Evolutionary conservation across 768 basidiomycete species (phyloP).

Genomic region (Gyrodon lividus): DNA sequence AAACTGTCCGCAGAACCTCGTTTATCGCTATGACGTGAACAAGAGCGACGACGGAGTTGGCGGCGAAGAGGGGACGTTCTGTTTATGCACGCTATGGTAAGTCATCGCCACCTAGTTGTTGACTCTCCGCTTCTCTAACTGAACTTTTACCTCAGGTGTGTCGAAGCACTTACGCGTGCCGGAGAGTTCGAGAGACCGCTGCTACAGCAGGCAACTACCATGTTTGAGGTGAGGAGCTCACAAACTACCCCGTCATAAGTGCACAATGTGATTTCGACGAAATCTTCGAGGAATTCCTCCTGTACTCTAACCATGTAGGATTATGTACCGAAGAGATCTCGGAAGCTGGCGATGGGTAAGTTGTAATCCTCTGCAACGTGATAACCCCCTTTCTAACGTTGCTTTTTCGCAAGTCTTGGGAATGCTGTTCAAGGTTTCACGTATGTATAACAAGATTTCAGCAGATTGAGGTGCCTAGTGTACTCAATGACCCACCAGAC

Average conservation of each 20-base stretch:
- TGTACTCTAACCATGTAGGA: conserved; percentile 86
- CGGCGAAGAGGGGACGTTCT: conserved; percentile 94
- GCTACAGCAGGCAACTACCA: conserved; percentile 66
- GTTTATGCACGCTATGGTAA: conserved; percentile 81
- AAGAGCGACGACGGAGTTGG: conserved; percentile 93
- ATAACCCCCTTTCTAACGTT: not conserved
- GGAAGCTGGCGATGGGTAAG: conserved; percentile 79
- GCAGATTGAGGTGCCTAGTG: not conserved
- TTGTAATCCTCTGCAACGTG: conserved; percentile 4
- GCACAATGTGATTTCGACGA: not conserved
- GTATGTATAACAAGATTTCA: conserved; percentile 43
- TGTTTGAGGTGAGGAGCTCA: conserved; percentile 76
- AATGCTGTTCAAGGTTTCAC: conserved; percentile 92
- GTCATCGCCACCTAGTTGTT: conserved; percentile 10
- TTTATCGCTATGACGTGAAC: conserved; percentile 85
- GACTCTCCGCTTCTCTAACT: not conserved
- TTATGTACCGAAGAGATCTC: conserved; percentile 86
- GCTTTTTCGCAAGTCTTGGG: conserved; percentile 52
- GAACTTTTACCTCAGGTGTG: conserved; percentile 49
- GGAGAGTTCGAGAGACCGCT: conserved; percentile 73
- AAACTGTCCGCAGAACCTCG: conserved; percentile 57
- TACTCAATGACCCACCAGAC: conserved; percentile 38
- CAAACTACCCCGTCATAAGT: not conserved
- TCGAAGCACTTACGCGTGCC: conserved; percentile 87
- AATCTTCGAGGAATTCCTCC: conserved; percentile 59